Base-by-base conservation (phyloP, 306 rosid genomes). In the Lotus japonicus region DNA sequence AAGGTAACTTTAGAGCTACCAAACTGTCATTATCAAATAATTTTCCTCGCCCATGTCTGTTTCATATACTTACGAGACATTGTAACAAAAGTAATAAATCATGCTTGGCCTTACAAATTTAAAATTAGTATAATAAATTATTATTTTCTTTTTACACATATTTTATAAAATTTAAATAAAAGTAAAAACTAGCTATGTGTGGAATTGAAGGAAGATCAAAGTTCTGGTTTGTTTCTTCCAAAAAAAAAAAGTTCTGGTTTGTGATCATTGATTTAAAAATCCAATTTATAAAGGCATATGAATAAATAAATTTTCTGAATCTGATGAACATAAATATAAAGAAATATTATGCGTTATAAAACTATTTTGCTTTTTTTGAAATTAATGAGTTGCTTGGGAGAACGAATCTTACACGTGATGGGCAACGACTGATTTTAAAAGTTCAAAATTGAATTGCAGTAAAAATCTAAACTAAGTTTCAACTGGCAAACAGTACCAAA, bases 401-500 rank as follows among this genome's bases (percentile, higher is more conserved):
- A 76, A 73, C 42, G 89, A 70, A 82, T 82, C 82, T 80, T 35
- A 70, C 87, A 81, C 82, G 80, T 64, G 86, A 68, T 72, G 28
- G 73, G 64, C 80, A 64, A 50, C 73, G 62, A 68, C 51, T 67
- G 12, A 71, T 12, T 74, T 74, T 26, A 77, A 70, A 78, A 75
- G 21, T 70, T 74, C 68, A 64, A 77, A 82, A 58, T 43, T 67
- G 33, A 71, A 71, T 66, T 73, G 82, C 85, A 72, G 71, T 79
- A 68, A 86, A 78, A 69, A 77, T 55, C 77, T 78, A 80, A 75
- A 70, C 74, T 10, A 73, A 45, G 79, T 28, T 36, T 54, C 26
- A 53, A 53, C 76, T 70, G 63, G 74, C 74, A 60, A 71, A 82
- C 78, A 77, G 72, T 60, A 48, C 60, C 72, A 65, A 81, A 33